Percentiles rank a stretch among this genome's conserved stretches.
phyloP scores from a whole-genome alignment of 495 filamentous ascomycete species.

The Penicillium canescens region DNA sequence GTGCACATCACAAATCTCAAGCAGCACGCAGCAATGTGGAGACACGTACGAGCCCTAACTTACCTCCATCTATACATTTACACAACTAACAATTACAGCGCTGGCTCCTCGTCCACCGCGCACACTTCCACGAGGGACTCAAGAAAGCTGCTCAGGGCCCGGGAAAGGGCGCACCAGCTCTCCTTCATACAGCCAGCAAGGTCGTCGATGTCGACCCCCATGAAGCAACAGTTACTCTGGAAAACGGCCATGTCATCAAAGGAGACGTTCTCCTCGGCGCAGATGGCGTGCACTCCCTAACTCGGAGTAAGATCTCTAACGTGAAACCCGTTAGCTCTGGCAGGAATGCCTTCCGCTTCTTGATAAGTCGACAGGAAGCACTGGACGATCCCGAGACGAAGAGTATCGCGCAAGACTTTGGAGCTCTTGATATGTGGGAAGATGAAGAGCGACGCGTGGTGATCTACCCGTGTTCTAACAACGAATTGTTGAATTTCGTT shows the following conservation, averaged over 20 bases:
- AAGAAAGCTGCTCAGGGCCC: slow-evolving; percentile 41
- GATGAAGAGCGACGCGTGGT: slow-evolving; percentile 53
- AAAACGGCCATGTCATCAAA: slow-evolving; percentile 30
- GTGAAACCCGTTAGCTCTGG: slow-evolving; percentile 48
- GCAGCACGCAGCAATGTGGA: slow-evolving; percentile 32
- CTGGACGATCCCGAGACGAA: slow-evolving; percentile 47
- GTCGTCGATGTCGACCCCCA: slow-evolving; percentile 46
- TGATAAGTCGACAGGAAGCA: slow-evolving; percentile 46
- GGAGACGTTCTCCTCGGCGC: slow-evolving; percentile 52
- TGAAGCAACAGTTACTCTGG: slow-evolving; percentile 40
- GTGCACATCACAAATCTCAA: slow-evolving; percentile 38
- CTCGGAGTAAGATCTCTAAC: slow-evolving; percentile 42
- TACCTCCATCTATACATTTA: not conserved
- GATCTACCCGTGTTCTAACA: slow-evolving; percentile 59
- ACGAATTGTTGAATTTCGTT: slow-evolving; percentile 59
- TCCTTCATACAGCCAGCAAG: slow-evolving; percentile 42
- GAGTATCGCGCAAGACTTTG: slow-evolving; percentile 35
- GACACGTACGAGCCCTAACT: slow-evolving; percentile 28
- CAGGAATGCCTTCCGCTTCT: slow-evolving; percentile 62
- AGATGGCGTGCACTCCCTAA: slow-evolving; percentile 54
- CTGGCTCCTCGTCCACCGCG: slow-evolving; percentile 55
- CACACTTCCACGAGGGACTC: slow-evolving; percentile 48
- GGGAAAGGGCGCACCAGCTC: slow-evolving; percentile 40
- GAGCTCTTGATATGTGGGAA: slow-evolving; percentile 52
- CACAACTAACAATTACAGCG: slow-evolving; percentile 21